Percentiles rank a stretch among this genome's conserved stretches.
Evolutionary conservation across 495 filamentous ascomycete species (phyloP).

Genomic region (Hypoxylon lienhwacheense): DNA sequence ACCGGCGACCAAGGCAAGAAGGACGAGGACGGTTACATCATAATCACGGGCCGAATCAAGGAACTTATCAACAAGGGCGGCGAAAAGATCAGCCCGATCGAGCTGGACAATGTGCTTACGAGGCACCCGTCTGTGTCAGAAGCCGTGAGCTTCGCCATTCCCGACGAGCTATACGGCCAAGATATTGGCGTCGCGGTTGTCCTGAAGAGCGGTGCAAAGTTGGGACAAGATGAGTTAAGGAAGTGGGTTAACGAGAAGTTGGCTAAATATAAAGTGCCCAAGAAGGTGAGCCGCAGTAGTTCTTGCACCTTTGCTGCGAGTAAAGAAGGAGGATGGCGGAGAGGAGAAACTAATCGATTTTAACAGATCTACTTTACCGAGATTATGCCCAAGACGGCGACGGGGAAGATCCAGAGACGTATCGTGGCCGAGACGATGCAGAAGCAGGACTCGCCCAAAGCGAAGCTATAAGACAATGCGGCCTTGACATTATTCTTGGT

Average conservation of each 20-base stretch:
- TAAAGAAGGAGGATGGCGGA: not conserved
- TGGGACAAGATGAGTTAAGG: conserved; percentile 61
- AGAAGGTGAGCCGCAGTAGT: conserved; percentile 58
- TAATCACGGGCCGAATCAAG: conserved; percentile 80
- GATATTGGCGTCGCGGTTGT: conserved; percentile 79
- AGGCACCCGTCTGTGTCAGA: conserved; percentile 69
- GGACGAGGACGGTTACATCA: conserved; percentile 72
- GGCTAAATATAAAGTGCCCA: conserved; percentile 84
- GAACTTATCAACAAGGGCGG: conserved; percentile 84
- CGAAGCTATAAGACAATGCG: conserved; percentile 41
- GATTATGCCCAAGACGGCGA: conserved; percentile 86
- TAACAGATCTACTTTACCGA: conserved; percentile 72
- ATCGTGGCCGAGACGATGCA: conserved; percentile 80
- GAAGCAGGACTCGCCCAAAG: conserved; percentile 51
- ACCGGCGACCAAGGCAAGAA: conserved; percentile 81
- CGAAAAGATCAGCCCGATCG: conserved; percentile 82
- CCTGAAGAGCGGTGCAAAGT: conserved; percentile 59
- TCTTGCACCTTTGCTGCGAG: not conserved
- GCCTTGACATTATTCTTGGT: not conserved
- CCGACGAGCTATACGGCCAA: conserved; percentile 77
- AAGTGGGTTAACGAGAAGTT: conserved; percentile 65
- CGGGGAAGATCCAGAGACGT: conserved; percentile 80
- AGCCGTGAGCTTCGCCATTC: conserved; percentile 78
- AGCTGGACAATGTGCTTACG: conserved; percentile 76
- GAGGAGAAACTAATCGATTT: conserved; percentile 7